Percentiles rank a stretch among this genome's conserved stretches.
Conservation (phyloP, 352 stramenopile genomes). For the Globisporangium camurandrum region DNA sequence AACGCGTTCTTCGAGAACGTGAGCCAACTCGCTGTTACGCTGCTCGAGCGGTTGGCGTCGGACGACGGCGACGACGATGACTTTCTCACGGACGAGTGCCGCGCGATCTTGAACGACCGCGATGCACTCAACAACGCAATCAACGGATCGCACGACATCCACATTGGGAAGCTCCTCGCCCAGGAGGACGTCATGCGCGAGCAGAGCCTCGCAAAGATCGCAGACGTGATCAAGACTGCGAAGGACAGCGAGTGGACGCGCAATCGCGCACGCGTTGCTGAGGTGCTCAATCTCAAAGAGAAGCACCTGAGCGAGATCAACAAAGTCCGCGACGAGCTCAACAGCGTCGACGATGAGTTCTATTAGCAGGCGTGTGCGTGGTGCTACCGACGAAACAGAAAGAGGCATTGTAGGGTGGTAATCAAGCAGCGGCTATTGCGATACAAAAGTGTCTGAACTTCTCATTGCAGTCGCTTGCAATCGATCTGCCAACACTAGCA, state of each 20-base stretch:
- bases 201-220: constrained; percentile 67
- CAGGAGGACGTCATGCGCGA: constrained; percentile 83
- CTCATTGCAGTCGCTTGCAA: too few species aligned
- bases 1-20: constrained; percentile 89
- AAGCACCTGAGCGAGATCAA: constrained; percentile 58
- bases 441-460: too few species aligned
- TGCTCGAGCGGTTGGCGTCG: constrained; percentile 70
- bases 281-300: constrained; percentile 71
- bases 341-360: constrained; percentile 70
- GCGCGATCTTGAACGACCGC: constrained; percentile 71
- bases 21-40: constrained; percentile 62
- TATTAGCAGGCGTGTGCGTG: constrained; percentile 36
- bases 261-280: constrained; percentile 62
- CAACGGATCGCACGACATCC: constrained; percentile 88
- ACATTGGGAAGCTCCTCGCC: constrained; percentile 84
- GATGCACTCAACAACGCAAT: constrained; percentile 84
- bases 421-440: background rate
- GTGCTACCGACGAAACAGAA: background rate
- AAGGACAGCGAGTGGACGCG: constrained; percentile 67
- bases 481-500: too few species aligned
- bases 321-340: constrained; percentile 65
- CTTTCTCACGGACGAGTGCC: constrained; percentile 72
- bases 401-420: too few species aligned
- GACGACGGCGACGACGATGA: constrained; percentile 78
- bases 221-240: constrained; percentile 46